phyloP scores from a whole-genome alignment of 306 rosid genomes.

The Malus sylvestris region DNA sequence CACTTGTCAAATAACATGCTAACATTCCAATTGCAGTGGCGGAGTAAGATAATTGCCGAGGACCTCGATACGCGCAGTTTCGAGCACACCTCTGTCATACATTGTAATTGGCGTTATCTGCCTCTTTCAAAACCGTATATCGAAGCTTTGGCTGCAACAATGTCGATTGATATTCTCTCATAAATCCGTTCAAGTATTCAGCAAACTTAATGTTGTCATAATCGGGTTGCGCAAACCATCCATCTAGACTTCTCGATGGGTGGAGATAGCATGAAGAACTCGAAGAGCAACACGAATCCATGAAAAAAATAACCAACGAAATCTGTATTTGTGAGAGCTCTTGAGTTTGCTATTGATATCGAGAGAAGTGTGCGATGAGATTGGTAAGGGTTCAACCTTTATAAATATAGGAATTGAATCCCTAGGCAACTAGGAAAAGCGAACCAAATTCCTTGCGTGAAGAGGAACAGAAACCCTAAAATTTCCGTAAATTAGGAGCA shows the following conservation, averaged over 20 bases:
- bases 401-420: too few species aligned
- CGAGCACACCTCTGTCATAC: slow-evolving; percentile 40
- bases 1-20: slow-evolving; percentile 64
- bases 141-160: background rate
- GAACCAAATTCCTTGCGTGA: too few species aligned
- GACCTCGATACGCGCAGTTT: slow-evolving; percentile 54
- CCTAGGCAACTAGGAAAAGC: too few species aligned
- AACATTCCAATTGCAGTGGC: slow-evolving; percentile 68
- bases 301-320: too few species aligned
- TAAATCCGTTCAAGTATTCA: background rate
- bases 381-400: too few species aligned
- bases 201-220: background rate
- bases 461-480: too few species aligned
- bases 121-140: slow-evolving; percentile 4
- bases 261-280: background rate
- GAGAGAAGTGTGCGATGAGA: too few species aligned
- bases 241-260: background rate
- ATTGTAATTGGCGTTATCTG: slow-evolving; percentile 44
- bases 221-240: too few species aligned
- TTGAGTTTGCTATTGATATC: too few species aligned
- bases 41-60: slow-evolving; percentile 55
- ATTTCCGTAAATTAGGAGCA: too few species aligned
- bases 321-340: too few species aligned
- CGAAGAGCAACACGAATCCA: background rate
- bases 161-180: background rate